Evolutionary conservation across 768 basidiomycete genomes (phyloP), one percentile per base, ranked within the genome.

Genomic region (Lactarius hatsudake): DNA sequence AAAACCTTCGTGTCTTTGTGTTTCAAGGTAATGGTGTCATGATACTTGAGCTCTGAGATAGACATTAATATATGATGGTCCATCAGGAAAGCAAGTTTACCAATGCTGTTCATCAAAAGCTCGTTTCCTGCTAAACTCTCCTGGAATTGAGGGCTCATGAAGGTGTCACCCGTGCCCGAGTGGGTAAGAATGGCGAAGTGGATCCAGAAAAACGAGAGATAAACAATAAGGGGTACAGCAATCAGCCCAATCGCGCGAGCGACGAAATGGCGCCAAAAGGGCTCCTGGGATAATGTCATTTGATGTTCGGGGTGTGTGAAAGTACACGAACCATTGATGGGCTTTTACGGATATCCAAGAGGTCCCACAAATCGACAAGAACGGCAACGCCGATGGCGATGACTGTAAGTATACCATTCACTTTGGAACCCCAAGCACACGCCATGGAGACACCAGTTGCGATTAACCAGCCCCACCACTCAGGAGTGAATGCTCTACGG

Each of bases 91-190:
- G 72, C 17, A 64, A 56, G 32, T 82, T 64, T 71, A 95, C 96
- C 96, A 80, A 96, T 90, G 71, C 93, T 91, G 74, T 93, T 93
- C 69, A 98, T 75, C 64, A 98, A 78, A 78, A 99, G 82, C 73
- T 98, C 95, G 71, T 97, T 99, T 36, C 94, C 95, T 26, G 82
- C 77, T 60, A 99, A 81, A 20, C 95, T 97, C 79, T 98, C 95
- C 78, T 99, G 97, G 86, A 99, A 99, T 5, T 88, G 89, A 7
- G 97, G 96, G 75, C 91, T 94, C 97, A 98, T 98, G 81, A 98
- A 99, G 45, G 83, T 82, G 74, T 98, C 97, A 6, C 97, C 97
- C 38, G 95, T 85, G 30, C 97, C 97, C 13, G 95, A 95, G 70
- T 88, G 84, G 9, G 81, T 91, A 71, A 98, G 87, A 69, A 98